A percentile compares a stretch with the other conserved stretches of the same genome.
Conservation (phyloP, 108 stramenopile species). For the Nitzschia inconspicua region DNA sequence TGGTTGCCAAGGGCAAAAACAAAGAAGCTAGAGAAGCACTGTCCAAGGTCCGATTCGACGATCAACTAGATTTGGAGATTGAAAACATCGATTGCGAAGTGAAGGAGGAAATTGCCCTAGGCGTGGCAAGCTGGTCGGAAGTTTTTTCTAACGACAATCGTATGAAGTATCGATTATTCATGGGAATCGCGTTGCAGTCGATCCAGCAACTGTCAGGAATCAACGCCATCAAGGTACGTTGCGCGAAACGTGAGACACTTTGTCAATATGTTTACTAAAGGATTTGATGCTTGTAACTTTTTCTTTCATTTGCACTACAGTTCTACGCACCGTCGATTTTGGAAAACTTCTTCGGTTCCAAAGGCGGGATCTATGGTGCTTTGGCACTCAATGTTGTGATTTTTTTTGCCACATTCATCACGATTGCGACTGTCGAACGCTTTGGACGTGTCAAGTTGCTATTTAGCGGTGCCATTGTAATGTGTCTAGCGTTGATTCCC, state of each 20-base stretch:
- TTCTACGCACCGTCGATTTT: conserved; percentile 1
- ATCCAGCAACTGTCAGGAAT: conserved; percentile 2
- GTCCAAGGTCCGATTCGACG: conserved; percentile 5
- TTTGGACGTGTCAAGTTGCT: conserved; percentile 21
- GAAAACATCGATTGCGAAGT: background rate
- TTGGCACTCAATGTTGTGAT: conserved; percentile 30
- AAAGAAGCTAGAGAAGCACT: conserved; percentile 25
- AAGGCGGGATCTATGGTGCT: conserved; percentile 9
- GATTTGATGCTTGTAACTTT: too few species aligned
- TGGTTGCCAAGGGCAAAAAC: conserved; percentile 24
- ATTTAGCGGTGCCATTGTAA: conserved; percentile 14
- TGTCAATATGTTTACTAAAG: too few species aligned
- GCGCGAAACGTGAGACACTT: too few species aligned
- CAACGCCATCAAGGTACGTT: conserved; percentile 5
- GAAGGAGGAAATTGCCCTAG: background rate
- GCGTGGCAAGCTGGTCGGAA: background rate
- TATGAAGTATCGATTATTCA: background rate
- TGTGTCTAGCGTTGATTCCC: conserved; percentile 9
- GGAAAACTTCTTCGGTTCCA: background rate
- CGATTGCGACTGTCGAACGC: conserved; percentile 25
- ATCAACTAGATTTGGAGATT: background rate
- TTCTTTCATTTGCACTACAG: too few species aligned
- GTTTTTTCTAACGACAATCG: background rate
- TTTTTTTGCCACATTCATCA: conserved; percentile 37
- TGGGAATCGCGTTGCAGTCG: background rate